Evolutionary conservation across 805 yeast genomes (phyloP), one percentile per base, ranked within the genome.

Genomic region (Ogataea wickerhamii): DNA sequence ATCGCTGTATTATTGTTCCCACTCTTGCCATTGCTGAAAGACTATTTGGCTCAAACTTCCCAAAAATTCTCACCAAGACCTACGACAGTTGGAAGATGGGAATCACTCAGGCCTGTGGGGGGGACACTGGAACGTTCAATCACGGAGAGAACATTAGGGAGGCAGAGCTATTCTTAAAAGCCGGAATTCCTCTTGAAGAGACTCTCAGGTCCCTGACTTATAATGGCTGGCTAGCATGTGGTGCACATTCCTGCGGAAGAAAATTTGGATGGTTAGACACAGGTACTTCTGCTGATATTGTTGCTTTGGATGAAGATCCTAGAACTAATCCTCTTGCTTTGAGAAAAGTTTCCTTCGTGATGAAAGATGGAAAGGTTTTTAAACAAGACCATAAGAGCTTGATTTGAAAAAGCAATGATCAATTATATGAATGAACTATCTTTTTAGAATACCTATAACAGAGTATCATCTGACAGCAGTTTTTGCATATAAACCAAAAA

Each of bases 131-230:
- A 2, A 53, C 60, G 1, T 55, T 51, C 28, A 48, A 51, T n/a
- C 60, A 55, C 34, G 60, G 60, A 8, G 60, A 55, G 22, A 55
- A 55, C 35, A 45, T 53, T n/a, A 31, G 57, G 23, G 60, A 55
- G 27, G 53, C 51, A 19, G 60, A 55, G 40, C 38, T 55, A 37
- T 51, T 55, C 40, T 36, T 44, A 2, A 43, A 51, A 30, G 48
- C 58, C 5, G 60, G 60, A 2, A 39, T 55, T 35, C 55, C 58
- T 12, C 28, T 48, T 4, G 49, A 30, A 12, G 49, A 53, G 18
- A 42, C 52, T 2, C 36, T 55, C 25, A 36, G 45, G 19, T 34
- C 48, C 5, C 36, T 49, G 16, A 55, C 60, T 1, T 55, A 46
- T 31, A 35, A 55, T 19, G 60, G 60, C 4, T 55, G 60, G 60